A percentile compares a stretch with the other conserved stretches of the same genome.
Evolutionary conservation across 768 basidiomycete species (phyloP).

Genomic region (Pisolithus sp.): DNA sequence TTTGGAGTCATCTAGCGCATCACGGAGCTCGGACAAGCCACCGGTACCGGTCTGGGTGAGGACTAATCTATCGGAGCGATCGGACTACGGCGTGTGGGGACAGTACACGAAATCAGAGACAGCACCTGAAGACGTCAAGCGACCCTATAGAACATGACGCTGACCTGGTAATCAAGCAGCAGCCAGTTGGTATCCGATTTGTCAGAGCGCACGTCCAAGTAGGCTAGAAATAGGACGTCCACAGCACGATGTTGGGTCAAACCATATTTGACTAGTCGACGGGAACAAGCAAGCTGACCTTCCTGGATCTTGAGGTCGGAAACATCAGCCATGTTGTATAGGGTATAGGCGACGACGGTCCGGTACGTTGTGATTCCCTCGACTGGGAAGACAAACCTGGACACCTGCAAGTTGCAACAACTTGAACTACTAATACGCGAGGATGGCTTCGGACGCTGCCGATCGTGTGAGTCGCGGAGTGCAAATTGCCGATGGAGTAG

Average conservation of each 20-base stretch:
- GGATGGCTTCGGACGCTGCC: not conserved
- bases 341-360: not conserved
- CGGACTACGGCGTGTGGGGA: conserved; percentile 37
- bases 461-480: not conserved
- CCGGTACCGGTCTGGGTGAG: conserved; percentile 77
- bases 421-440: too few species aligned
- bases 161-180: conserved; percentile 80
- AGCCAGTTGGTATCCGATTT: conserved; percentile 88
- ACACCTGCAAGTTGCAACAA: too few species aligned
- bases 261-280: conserved; percentile 3
- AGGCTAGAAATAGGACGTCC: conserved; percentile 46
- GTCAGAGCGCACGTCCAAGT: conserved; percentile 79
- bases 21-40: conserved; percentile 71
- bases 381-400: not conserved
- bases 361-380: not conserved
- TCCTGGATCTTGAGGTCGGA: conserved; percentile 65
- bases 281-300: conserved; percentile 40
- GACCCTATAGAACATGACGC: conserved; percentile 12
- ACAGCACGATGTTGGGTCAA: conserved; percentile 20
- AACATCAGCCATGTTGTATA: conserved; percentile 64
- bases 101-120: not conserved
- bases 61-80: conserved; percentile 74
- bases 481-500: not conserved
- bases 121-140: conserved; percentile 14
- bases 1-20: conserved; percentile 60